Base-by-base conservation (phyloP, 768 basidiomycete genomes). In the Dendrothele bispora region DNA sequence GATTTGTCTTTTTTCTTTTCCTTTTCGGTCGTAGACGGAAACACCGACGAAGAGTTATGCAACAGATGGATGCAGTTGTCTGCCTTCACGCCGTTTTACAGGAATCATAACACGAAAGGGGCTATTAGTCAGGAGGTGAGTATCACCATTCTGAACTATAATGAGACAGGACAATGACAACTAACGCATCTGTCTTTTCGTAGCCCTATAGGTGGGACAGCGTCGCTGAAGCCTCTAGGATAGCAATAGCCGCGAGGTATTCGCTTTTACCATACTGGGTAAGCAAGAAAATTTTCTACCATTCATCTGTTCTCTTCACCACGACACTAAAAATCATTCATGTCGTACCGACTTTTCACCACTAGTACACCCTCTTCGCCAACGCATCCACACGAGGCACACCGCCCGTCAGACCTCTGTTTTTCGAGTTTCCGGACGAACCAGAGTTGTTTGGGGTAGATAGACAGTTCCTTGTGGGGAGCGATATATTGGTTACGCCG, bases 21-120 rank as follows among this genome's bases (percentile, higher is more conserved):
- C n/a, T n/a, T n/a, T n/a, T n/a, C n/a, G n/a, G n/a, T 5, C 28
- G n/a, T 39, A 61, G 59, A 72, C 51, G 79, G 70, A 2, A 89
- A 91, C 61, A 83, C 84, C 7, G 79, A 88, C 55, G 89, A 91
- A 62, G 88, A 91, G 61, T 73, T 92, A 8, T 88, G 87, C 65
- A 84, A 83, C 52, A 78, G 90, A 15, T 92, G 90, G 90, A 90
- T 88, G 88, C 83, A 86, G 61, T 75, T 91, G n/a, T 74, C 85
- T 3, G 89, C 88, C 1, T 91, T 91, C 62, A 77, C 77, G 22
- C 89, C 89, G 5, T 92, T 92, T 72, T 90, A 81, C 63, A 73
- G 89, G 43, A 92, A 91, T 61, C 90, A 91, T 62, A 88, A 88
- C 52, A 63, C 72, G 26, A 71, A 69, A 44, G 80, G 79, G 20